phyloP scores from a whole-genome alignment of 139 green algal species.

The Tetraselmis striata region DNA sequence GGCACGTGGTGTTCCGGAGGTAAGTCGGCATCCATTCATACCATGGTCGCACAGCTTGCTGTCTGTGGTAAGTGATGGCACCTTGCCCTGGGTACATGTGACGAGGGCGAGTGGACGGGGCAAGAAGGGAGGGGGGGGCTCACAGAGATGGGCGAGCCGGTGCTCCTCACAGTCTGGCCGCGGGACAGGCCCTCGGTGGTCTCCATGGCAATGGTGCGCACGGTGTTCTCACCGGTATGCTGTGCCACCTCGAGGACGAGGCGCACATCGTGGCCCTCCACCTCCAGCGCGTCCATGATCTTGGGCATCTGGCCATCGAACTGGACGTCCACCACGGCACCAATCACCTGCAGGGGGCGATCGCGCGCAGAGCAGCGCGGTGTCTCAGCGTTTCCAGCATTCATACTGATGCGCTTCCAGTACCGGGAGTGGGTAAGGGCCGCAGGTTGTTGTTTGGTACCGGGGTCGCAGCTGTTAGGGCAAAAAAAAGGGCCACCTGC shows the following conservation, averaged over 20 bases:
- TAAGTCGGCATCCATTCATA: background rate
- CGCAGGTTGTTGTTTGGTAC: background rate
- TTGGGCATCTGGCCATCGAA: constrained; percentile 90
- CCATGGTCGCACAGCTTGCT: background rate
- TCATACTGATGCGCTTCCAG: too few species aligned
- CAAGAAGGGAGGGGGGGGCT: background rate
- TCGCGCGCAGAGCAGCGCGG: background rate
- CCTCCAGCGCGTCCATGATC: constrained; percentile 88
- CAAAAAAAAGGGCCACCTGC: background rate
- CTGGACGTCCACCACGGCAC: constrained; percentile 95
- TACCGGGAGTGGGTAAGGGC: too few species aligned
- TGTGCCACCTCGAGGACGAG: constrained; percentile 97
- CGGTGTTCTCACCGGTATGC: constrained; percentile 95
- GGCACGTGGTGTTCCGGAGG: too few species aligned
- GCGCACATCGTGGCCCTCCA: constrained; percentile 72
- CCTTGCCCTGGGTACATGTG: too few species aligned
- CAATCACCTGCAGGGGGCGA: constrained; percentile 73
- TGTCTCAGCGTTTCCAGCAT: too few species aligned
- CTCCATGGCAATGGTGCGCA: constrained; percentile 98
- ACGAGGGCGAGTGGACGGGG: background rate
- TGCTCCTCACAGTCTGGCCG: constrained; percentile 88
- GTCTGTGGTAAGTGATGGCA: too few species aligned
- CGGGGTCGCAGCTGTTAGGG: background rate
- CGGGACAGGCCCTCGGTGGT: constrained; percentile 91
- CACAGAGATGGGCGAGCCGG: constrained; percentile 88